These are phyloP conservation scores for Penicillium goetzii DNA, from an alignment of 495 filamentous ascomycete species.

Conservation along the genomic window DNA sequence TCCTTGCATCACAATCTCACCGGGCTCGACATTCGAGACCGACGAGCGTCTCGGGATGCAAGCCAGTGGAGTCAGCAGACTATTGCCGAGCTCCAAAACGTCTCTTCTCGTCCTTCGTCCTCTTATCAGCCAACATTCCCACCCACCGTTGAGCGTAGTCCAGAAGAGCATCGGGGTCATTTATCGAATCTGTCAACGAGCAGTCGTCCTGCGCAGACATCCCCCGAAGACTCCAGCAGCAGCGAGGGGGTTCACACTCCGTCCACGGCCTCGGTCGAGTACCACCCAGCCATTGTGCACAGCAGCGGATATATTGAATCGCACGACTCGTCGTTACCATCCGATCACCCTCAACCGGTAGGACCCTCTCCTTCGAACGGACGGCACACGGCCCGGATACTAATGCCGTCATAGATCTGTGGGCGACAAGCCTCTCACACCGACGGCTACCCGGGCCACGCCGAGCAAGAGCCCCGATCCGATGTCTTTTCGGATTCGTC, in stretches of 20 bases:
- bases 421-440: conserved; percentile 40
- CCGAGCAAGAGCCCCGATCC: conserved; percentile 39
- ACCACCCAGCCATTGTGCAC: conserved; percentile 66
- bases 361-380: conserved; percentile 39
- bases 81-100: conserved; percentile 46
- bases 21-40: conserved; percentile 68
- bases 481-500: conserved; percentile 37
- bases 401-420: conserved; percentile 50
- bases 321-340: conserved; percentile 46
- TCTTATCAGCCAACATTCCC: conserved; percentile 46
- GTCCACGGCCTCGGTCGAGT: conserved; percentile 62
- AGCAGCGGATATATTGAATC: conserved; percentile 65
- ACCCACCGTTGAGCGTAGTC: conserved; percentile 34
- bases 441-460: conserved; percentile 39
- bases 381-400: conserved; percentile 38
- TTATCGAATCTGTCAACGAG: conserved; percentile 31
- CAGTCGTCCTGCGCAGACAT: conserved; percentile 56
- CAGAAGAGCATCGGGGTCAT: conserved; percentile 39
- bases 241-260: conserved; percentile 72
- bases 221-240: conserved; percentile 73
- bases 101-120: conserved; percentile 46
- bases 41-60: conserved; percentile 57
- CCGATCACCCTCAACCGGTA: conserved; percentile 50
- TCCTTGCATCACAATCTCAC: conserved; percentile 74
- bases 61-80: conserved; percentile 56